Base-by-base conservation (phyloP, 1,284 basidiomycete species). In the Melampsora occidentalis region DNA sequence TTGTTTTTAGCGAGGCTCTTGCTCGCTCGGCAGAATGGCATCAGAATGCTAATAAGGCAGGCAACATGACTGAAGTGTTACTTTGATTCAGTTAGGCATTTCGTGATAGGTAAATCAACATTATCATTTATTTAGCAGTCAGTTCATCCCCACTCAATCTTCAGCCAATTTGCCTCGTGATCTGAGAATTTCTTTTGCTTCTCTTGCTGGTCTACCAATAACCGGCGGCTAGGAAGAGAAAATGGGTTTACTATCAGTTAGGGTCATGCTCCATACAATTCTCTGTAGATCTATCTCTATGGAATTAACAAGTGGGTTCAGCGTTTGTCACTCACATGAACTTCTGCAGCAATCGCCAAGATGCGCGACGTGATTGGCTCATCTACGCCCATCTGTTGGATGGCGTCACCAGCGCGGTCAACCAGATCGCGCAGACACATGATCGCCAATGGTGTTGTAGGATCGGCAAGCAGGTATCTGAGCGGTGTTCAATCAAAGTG, bases 181-280 rank as follows among this genome's bases (percentile, higher is more conserved):
- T n/a, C 57, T 90, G 68, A 97, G 83, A 59, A 91, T 79, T 69
- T 97, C 94, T 79, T 89, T 87, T 4, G 93, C 89, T 81, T 97
- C 93, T 66, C 94, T 86, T 14, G 93, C 91, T 0, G 93, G 93
- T 65, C 93, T 86, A 20, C 91, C 87, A 67, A 95, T 89, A n/a
- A 87, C 86, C 2, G 91, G 89, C 59, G 87, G 88, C 39, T 77
- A n/a, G 39, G 48, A 31, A 25, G n/a, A 16, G 28, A 39, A 4
- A 64, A 67, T 22, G 35, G 9, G 5, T 42, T 22, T 2, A 22
- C 4, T 22, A 46, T 22, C 42, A 20, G 31, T 20, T 42, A n/a
- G 7, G n/a, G 9, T n/a, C 14, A 22, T 31, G 25, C 22, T 46
- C 20, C 4, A 25, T 42, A n/a, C 2, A 31, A 46, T 67, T 48